Evolutionary conservation across 441 rosid genomes (phyloP).

Genomic region (Mallotus japonicus): DNA sequence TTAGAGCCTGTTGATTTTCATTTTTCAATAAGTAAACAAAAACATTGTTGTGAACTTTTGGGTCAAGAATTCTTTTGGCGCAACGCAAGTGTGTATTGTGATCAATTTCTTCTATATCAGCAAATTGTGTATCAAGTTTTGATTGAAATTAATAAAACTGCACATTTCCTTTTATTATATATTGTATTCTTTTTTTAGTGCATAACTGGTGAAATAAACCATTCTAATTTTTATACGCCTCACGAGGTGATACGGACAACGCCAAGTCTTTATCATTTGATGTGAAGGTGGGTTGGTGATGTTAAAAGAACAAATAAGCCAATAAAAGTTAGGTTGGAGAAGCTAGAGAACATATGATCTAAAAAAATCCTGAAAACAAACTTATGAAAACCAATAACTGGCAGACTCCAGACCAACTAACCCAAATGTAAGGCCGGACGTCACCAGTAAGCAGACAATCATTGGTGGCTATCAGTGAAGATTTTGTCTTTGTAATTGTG

Average conservation of each 20-base stretch:
- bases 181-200: neutral
- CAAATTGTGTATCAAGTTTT: slow-evolving; percentile 26
- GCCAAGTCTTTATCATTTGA: too few relatives aligned
- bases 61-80: slow-evolving; percentile 30
- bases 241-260: too few relatives aligned
- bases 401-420: neutral
- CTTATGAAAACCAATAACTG: neutral
- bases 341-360: neutral
- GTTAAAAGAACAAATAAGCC: too few relatives aligned
- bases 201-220: too few relatives aligned
- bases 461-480: too few relatives aligned
- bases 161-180: slow-evolving; percentile 6
- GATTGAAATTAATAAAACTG: slow-evolving; percentile 24
- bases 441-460: too few relatives aligned
- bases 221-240: too few relatives aligned
- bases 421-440: neutral
- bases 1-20: slow-evolving; percentile 30
- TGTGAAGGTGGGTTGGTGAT: neutral
- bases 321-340: too few relatives aligned
- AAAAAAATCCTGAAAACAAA: neutral
- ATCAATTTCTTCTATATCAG: slow-evolving; percentile 18
- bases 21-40: neutral
- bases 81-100: slow-evolving; percentile 26
- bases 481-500: too few relatives aligned
- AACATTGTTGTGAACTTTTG: slow-evolving; percentile 10